A percentile compares a stretch with the other conserved stretches of the same genome.
Evolutionary conservation across 73 alveolate species (phyloP).

Genomic region (Tetrahymena malaccensis): DNA sequence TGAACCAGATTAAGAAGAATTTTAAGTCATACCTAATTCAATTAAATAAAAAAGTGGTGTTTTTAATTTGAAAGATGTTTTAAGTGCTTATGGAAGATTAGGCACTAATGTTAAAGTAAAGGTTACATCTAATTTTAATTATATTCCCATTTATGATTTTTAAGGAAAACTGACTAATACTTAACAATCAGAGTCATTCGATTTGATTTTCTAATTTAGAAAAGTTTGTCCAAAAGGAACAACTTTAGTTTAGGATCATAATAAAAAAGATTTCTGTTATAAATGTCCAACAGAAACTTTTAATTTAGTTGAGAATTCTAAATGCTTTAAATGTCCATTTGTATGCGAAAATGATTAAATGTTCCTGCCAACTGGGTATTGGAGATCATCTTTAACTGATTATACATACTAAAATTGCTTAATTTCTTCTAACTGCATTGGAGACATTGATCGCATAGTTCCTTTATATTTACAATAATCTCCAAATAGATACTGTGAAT

Average conservation of each 20-base stretch:
- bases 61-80: not conserved
- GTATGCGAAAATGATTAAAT: not conserved
- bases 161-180: not conserved
- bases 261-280: not conserved
- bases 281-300: not conserved
- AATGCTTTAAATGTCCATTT: not conserved
- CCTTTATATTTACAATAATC: not conserved
- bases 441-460: not conserved
- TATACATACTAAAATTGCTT: not conserved
- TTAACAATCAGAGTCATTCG: not conserved
- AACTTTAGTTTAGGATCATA: not conserved
- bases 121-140: not conserved
- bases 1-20: not conserved
- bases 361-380: not conserved
- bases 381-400: not conserved
- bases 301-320: not conserved
- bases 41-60: not conserved
- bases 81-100: not conserved
- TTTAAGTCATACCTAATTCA: not conserved
- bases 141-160: not conserved
- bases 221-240: not conserved
- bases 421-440: not conserved
- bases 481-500: not conserved
- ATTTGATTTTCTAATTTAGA: not conserved
- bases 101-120: not conserved